Percentiles rank a stretch among this genome's conserved stretches.
These are phyloP conservation scores for Boletus smithii DNA, from an alignment of 1,284 basidiomycete species.

Conservation along the genomic window DNA sequence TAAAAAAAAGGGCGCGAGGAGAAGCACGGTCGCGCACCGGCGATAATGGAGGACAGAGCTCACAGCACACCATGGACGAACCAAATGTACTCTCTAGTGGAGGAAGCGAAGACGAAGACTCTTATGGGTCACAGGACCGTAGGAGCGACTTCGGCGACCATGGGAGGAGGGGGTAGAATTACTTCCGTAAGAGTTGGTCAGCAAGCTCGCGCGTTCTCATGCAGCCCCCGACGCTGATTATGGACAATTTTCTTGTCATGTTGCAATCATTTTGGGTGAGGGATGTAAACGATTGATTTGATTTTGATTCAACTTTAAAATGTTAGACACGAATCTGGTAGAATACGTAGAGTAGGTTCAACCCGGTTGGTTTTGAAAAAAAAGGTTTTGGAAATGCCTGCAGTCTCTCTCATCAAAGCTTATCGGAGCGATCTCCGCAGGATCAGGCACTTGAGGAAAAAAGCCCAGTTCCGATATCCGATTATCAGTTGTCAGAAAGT, in stretches of 20 bases:
- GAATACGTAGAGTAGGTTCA: constrained; percentile 8
- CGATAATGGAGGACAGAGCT: constrained; percentile 30
- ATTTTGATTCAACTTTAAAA: constrained; percentile 15
- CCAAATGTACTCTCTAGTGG: constrained; percentile 29
- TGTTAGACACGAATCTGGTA: constrained; percentile 11
- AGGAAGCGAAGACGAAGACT: constrained; percentile 36
- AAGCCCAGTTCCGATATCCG: constrained; percentile 14
- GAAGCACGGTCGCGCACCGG: constrained; percentile 25
- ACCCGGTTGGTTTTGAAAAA: too few species aligned
- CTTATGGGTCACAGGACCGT: constrained; percentile 37
- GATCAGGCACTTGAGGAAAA: constrained; percentile 24
- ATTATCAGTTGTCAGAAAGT: constrained; percentile 19
- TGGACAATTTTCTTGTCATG: constrained; percentile 19
- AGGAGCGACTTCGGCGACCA: constrained; percentile 35
- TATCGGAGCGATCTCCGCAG: constrained; percentile 31
- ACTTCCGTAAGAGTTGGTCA: constrained; percentile 23
- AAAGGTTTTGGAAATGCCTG: constrained; percentile 3
- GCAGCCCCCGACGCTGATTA: constrained; percentile 14
- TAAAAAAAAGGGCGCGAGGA: constrained; percentile 39
- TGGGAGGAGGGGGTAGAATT: constrained; percentile 31
- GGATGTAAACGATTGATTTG: constrained; percentile 3
- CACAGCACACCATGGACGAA: constrained; percentile 31
- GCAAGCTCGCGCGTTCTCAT: constrained; percentile 19
- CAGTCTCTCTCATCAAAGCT: constrained; percentile 18
- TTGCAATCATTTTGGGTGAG: constrained; percentile 8